Evolutionary conservation across 1,139 yeast genomes (phyloP).

Genomic region (Torulaspora pretoriensis): DNA sequence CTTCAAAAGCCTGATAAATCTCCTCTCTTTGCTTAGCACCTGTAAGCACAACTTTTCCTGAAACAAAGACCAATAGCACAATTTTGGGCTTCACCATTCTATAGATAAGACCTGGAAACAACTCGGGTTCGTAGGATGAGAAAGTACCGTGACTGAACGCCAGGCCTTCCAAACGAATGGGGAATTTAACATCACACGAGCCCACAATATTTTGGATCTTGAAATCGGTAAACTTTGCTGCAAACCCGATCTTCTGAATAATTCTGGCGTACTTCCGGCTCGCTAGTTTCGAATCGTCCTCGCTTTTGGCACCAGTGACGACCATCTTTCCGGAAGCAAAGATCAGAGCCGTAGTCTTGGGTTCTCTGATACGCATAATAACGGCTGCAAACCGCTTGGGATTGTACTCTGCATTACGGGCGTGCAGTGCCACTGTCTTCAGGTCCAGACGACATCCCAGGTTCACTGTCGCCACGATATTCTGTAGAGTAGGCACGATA

Average conservation of each 20-base stretch:
- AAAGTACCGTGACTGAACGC: constrained; percentile 98
- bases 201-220: constrained; percentile 98
- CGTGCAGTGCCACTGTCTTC: constrained; percentile 96
- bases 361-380: constrained; percentile 98
- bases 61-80: constrained; percentile 89
- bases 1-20: constrained; percentile 95
- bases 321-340: constrained; percentile 99
- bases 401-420: constrained; percentile 97
- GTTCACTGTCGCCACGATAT: constrained; percentile 97
- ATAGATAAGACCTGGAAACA: constrained; percentile 96
- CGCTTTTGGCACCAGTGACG: constrained; percentile 98
- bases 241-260: constrained; percentile 95
- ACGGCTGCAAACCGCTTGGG: constrained; percentile 99
- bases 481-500: constrained; percentile 91
- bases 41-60: constrained; percentile 95
- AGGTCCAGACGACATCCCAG: constrained; percentile 92
- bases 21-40: constrained; percentile 99
- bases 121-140: constrained; percentile 97
- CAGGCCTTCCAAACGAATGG: constrained; percentile 93
- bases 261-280: constrained; percentile 97
- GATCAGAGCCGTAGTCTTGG: constrained; percentile 94
- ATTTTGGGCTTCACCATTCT: constrained; percentile 99
- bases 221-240: constrained; percentile 92
- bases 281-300: constrained; percentile 95
- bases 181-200: constrained; percentile 97